Evolutionary conservation across 139 green algal species (phyloP).

Genomic region (Medakamo hakoo): DNA sequence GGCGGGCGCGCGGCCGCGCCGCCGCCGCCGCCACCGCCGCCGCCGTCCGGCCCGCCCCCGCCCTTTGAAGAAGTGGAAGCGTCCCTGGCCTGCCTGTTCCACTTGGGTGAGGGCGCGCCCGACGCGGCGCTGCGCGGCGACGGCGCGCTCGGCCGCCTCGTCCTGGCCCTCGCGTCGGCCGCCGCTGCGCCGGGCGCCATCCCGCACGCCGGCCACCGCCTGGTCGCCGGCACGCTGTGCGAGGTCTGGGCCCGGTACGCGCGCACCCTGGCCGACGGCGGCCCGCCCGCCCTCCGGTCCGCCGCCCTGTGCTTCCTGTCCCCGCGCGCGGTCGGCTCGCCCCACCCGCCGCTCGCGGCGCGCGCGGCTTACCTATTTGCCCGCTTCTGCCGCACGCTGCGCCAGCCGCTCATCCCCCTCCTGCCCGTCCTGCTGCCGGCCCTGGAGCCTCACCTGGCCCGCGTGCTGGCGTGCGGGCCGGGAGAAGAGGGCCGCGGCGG

Average conservation of each 20-base stretch:
- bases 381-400: slow-evolving; percentile 51
- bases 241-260: slow-evolving; percentile 44
- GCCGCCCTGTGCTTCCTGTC: slow-evolving; percentile 10
- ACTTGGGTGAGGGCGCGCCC: slow-evolving; percentile 62
- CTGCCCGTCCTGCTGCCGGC: slow-evolving; percentile 13
- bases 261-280: slow-evolving; percentile 3
- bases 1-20: background rate
- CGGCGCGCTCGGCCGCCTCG: slow-evolving; percentile 22
- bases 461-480: slow-evolving; percentile 17
- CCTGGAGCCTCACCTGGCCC: slow-evolving; percentile 43
- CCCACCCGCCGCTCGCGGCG: slow-evolving; percentile 13
- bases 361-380: slow-evolving; percentile 68
- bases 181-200: slow-evolving; percentile 35
- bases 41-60: background rate
- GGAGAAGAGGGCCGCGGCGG: slow-evolving; percentile 2
- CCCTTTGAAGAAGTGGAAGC: slow-evolving; percentile 56
- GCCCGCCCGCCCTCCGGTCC: slow-evolving; percentile 13
- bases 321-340: slow-evolving; percentile 12
- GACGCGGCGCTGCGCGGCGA: slow-evolving; percentile 43
- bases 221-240: slow-evolving; percentile 55
- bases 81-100: slow-evolving; percentile 54
- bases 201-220: slow-evolving; percentile 30
- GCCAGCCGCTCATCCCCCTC: slow-evolving; percentile 31
- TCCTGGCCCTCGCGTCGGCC: slow-evolving; percentile 13
- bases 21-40: too few relatives aligned